Evolutionary conservation across 441 rosid species (phyloP).

Genomic region (Aquilaria agallochum): DNA sequence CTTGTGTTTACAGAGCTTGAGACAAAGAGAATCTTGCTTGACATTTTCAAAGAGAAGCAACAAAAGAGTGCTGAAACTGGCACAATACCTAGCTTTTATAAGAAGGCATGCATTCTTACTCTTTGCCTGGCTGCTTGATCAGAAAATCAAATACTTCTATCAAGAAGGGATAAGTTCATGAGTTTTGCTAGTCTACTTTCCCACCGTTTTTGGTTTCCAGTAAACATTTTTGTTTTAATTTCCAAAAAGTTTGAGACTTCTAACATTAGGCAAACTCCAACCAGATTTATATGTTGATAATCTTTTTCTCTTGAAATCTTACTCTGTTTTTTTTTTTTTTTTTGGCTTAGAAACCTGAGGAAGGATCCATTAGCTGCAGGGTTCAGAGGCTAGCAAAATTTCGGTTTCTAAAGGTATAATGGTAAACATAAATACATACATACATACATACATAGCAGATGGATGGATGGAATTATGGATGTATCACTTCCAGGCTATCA

Average conservation of each 20-base stretch:
- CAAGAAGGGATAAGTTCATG: too few species aligned
- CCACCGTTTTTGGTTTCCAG: too few species aligned
- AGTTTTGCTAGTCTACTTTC: too few species aligned
- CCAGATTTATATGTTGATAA: too few species aligned
- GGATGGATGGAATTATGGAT: too few species aligned
- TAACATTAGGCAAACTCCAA: too few species aligned
- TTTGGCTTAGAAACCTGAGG: conserved; percentile 87
- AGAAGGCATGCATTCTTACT: conserved; percentile 60
- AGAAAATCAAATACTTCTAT: conserved; percentile 2
- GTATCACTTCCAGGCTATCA: too few species aligned
- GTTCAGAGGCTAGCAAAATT: conserved; percentile 93
- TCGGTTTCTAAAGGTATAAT: conserved; percentile 77
- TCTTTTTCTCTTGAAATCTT: too few species aligned
- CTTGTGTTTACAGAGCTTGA: conserved; percentile 65
- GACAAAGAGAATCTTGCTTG: conserved; percentile 96
- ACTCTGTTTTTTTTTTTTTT: conserved; percentile 13
- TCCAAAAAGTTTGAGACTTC: too few species aligned
- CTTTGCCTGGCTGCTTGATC: conserved; percentile 13
- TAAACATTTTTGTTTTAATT: too few species aligned
- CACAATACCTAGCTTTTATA: conserved; percentile 86
- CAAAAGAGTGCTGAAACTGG: conserved; percentile 90
- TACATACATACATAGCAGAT: too few species aligned
- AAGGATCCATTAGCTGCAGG: conserved; percentile 93
- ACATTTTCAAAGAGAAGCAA: conserved; percentile 94
- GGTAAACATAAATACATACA: too few species aligned